Percentiles rank a stretch among this genome's conserved stretches.
Conservation (phyloP, 2,329 filamentous ascomycete genomes). For the Xylaria digitata region DNA sequence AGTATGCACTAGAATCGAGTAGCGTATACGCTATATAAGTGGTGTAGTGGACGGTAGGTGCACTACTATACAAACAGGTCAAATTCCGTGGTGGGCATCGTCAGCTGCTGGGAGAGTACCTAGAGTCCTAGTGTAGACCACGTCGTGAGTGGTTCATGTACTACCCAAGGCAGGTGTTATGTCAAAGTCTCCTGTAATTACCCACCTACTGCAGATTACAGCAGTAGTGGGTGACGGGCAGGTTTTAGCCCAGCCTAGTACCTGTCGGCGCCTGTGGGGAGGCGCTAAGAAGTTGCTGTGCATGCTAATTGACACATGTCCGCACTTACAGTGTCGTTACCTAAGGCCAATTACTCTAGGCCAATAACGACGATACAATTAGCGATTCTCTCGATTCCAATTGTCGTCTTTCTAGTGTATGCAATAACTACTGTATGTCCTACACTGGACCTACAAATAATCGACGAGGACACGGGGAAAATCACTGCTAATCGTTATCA, state of each 20-base stretch:
- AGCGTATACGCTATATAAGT: too few species aligned
- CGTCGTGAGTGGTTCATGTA: not conserved
- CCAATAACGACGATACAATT: not conserved
- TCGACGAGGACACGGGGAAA: too few species aligned
- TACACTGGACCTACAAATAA: too few species aligned
- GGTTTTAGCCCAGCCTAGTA: constrained; percentile 7
- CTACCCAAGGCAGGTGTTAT: too few species aligned
- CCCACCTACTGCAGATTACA: too few species aligned
- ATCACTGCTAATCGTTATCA: too few species aligned
- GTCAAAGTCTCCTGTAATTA: constrained; percentile 1
- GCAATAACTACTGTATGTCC: too few species aligned
- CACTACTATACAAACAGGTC: not conserved
- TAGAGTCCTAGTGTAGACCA: too few species aligned
- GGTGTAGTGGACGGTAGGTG: too few species aligned
- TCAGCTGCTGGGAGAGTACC: not conserved
- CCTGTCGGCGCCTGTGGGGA: constrained; percentile 2
- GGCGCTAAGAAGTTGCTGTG: not conserved
- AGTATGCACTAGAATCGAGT: not conserved
- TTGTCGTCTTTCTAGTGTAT: too few species aligned
- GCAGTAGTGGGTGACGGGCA: constrained; percentile 1
- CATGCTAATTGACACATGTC: not conserved
- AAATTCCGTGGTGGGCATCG: constrained; percentile 16
- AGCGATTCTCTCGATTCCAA: not conserved
- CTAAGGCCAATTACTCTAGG: not conserved
- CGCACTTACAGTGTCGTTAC: not conserved